Base-by-base conservation (phyloP, 305 asterid genomes). In the Fraxinus sp. region DNA sequence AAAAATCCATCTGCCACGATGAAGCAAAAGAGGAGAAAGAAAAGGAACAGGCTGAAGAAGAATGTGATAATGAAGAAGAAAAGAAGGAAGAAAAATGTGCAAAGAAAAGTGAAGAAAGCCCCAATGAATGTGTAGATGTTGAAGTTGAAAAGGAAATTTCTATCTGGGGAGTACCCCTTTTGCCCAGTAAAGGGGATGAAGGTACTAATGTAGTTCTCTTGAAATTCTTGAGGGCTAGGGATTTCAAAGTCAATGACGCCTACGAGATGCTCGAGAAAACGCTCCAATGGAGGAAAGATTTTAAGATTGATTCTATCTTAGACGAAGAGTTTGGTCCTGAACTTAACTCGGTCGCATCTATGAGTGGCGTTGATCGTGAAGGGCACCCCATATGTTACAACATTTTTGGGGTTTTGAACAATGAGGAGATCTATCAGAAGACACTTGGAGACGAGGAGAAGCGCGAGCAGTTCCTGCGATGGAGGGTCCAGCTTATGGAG, bases 401-500 rank as follows among this genome's bases (percentile, higher is more conserved):
- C 80, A 88, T 91, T 30, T 93, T 91, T 26, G 96, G 97, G 0
- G 91, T 79, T 41, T 57, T 91, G 82, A 92, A 90, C 76, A 89
- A 85, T 20, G 88, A 86, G 35, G 95, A 89, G 68, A 39, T 89
- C 49, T 89, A 86, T 37, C 87, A 88, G 73, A 90, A 87, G 84
- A 87, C 93, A 0, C 86, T 92, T 0, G 90, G 88, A 0, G 86
- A 88, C 0, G 97, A 90, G 86, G 94, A 90, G 88, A 94, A 94
- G 81, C 83, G 90, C 13, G 89, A 87, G 83, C 90, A 90, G 84
- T 91, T 91, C 81, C 68, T 93, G 90, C 89, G 94, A 78, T 93
- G 97, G 97, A 90, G 97, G 66, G 91, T 94, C 79, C 95, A 90
- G 86, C 89, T 93, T 0, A 88, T 94, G 93, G 98, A 94, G 89